These are phyloP conservation scores for Stromatinia cepivora DNA, from an alignment of 2,329 filamentous ascomycete genomes.

Conservation along the genomic window DNA sequence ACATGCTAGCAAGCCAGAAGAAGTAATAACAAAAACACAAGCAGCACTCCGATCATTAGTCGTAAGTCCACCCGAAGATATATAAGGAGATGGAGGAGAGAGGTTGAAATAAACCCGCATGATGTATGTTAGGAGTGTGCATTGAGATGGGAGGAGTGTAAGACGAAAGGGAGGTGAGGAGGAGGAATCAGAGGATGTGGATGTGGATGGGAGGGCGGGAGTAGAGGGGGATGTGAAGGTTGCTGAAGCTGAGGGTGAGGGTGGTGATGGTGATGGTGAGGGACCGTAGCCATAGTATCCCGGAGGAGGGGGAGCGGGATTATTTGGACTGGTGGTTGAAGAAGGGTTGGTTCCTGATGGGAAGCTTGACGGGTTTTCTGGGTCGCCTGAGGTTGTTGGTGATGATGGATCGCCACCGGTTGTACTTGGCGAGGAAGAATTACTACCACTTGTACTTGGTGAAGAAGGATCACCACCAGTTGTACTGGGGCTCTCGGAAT, in stretches of 20 bases:
- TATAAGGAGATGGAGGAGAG: background rate
- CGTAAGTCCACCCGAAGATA: background rate
- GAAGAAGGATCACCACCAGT: background rate
- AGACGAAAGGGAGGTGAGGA: conserved; percentile 5
- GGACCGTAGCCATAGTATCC: background rate
- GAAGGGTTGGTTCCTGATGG: background rate
- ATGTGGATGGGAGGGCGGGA: background rate
- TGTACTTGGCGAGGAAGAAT: background rate
- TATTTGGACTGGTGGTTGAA: background rate
- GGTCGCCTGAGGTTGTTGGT: background rate
- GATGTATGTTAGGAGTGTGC: conserved; percentile 1
- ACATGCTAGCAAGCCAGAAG: background rate
- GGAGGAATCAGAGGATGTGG: background rate
- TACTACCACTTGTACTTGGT: background rate
- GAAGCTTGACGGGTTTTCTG: background rate
- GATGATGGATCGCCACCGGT: background rate
- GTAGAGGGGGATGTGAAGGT: background rate
- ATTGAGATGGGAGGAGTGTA: conserved; percentile 10
- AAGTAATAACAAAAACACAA: background rate
- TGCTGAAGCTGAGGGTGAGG: background rate
- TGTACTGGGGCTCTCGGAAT: background rate
- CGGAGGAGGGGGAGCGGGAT: background rate
- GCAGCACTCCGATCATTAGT: background rate
- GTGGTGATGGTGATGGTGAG: background rate
- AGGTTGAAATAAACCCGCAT: background rate